Base-by-base conservation (phyloP, 2,329 filamentous ascomycete species). In the Tolypocladium ovalisporum region DNA sequence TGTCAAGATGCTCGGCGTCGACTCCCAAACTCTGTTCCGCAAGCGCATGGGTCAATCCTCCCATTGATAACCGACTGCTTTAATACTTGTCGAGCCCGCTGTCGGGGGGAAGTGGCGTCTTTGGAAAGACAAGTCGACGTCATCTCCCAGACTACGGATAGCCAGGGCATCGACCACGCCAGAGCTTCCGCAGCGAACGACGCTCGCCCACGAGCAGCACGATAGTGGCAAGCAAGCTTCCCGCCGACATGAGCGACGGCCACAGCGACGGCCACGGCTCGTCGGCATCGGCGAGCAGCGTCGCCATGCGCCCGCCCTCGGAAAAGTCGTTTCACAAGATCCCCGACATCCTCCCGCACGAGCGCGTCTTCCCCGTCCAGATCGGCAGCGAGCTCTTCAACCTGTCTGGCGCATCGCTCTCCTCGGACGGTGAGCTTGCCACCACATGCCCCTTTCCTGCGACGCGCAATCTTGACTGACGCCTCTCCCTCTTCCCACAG, bases 301-400 rank as follows among this genome's bases (percentile, higher is more conserved):
- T 40, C 12, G 39, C 53, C 42, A 39, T 58, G 54, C 44, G 39
- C 34, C 57, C 60, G 6, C 62, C 68, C 42, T 66, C 65, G 36
- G 71, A 72, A 54, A 61, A 63, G n/a, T 67, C 60, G 58, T 68
- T 79, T 56, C 68, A 70, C 61, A 75, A 75, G 62, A 84, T 84
- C 53, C 81, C 80, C 32, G 74, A 73, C 52, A 77, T 85, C 55
- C 75, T 89, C 22, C 87, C 87, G 3, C 84, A 86, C 62, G 84
- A 87, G 67, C 85, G 86, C 64, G 86, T 89, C 22, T 90, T 89
- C 61, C 86, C 86, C 2, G 86, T 89, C 59, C 87, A 89, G 71
- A 87, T 89, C 63, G 86, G 87, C 22, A 82, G 82, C 19, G 83
- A 87, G 71, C 73, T 89, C 55, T 89, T 89, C 66, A 85, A 88